Evolutionary conservation across 2,329 filamentous ascomycete genomes (phyloP), one percentile per base, ranked within the genome.

Genomic region (Ceratocystis albifundus): DNA sequence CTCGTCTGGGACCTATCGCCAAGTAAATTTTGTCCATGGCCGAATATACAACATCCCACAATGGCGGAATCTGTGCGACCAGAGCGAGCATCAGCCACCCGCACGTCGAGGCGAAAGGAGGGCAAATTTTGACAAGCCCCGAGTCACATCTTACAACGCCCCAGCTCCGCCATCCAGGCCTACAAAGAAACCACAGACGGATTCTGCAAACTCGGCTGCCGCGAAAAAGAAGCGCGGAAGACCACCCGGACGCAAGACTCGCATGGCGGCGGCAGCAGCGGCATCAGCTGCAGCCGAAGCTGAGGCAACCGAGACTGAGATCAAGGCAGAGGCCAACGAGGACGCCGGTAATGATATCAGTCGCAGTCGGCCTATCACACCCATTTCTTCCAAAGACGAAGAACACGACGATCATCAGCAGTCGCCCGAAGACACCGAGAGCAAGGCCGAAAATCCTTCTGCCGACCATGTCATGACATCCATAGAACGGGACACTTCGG

Each of bases 1-100:
- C 53, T 90, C 89, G 64, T 90, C 93, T 73, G 95, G 94, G 66
- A 95, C 90, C 66, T 99, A 96, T 74, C 93, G 93, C 45, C 94
- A 99, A 75, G 90, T 94, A 73, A 99, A 99, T 74, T 92, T 99
- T 68, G 87, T 97, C 72, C 95, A 96, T 76, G 90, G 95, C 74
- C 84, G 94, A 74, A 91, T 91, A 15, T 99, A 99, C 78, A 99
- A 96, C 71, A 80, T 99, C 3, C 93, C 93, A 0, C 92, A 99
- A 76, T 99, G 94, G 94, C 90, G 91, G 71, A 84, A 89, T 66
- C 81, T 97, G 48, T 96, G 92, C 74, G 89, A 96, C 69, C 91
- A 96, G 76, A 92, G 90, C 74, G 92, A 96, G 72, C 91, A 99
- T 74, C 94, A 97, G 72, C 94, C 94, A 8, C 94, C 94, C 0